Base-by-base conservation (phyloP, 2,329 filamentous ascomycete genomes). In the Fusarium nodosum region DNA sequence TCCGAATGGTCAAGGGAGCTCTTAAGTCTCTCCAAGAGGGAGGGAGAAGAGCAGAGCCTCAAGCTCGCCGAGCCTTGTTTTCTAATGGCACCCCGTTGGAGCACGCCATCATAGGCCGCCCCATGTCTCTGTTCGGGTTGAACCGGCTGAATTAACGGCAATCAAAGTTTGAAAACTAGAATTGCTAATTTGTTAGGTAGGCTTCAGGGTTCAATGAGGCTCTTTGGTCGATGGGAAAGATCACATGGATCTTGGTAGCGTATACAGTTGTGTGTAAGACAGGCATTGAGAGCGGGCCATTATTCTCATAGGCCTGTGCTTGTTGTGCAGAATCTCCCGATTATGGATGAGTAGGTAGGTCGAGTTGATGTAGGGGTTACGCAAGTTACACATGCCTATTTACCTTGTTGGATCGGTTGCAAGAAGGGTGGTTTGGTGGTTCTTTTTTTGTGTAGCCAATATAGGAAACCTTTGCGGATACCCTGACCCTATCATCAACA, bases 31-130 rank as follows among this genome's bases (percentile, higher is more conserved):
- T 42, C 48, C 44, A 10, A 24, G 28, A 34, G 15, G 22, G 22
- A 28, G 26, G 20, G 22, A 38, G 18, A 28, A 26, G 13, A 26
- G 57, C 62, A 70, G 66, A 70, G 66, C 62, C 66, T 46, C 67
- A 69, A 51, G 16, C 7, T 15, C 12, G 33, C 18, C 3, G 13
- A 51, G 48, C 48, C 48, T 52, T n/a, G 24, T 52, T 16, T 39
- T 26, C 13, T 38, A 41, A 39, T 11, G 48, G 10, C 34, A 52
- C 48, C 33, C 48, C 48, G 24, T 15, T 6, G 7, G 16, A 39
- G 13, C 24, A 52, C 34, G 34, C 34, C 24, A 39, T 30, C 33
- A 18, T 18, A 24, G 31, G 7, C n/a, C 24, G 39, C 24, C 51
- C 60, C 61, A 64, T 64, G 33, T 41, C 33, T 64, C 6, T 58